Evolutionary conservation across 352 stramenopile species (phyloP).

Genomic region (Phytophthora hybrid): DNA sequence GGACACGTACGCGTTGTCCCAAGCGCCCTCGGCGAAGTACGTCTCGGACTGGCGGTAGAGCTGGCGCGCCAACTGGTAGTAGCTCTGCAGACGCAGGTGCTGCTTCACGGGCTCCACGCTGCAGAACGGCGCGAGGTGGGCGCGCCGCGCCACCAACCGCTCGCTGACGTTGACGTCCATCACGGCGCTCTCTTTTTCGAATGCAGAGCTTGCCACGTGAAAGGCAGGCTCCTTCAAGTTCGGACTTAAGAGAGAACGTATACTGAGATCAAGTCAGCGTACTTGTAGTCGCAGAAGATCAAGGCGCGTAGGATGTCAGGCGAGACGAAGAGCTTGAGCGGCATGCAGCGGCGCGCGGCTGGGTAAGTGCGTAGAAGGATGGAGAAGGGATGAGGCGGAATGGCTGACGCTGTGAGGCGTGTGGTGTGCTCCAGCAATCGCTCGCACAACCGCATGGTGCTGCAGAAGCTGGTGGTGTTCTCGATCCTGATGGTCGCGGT

Average conservation of each 20-base stretch:
- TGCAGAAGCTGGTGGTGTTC: conserved; percentile 78
- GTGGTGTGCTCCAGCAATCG: conserved; percentile 56
- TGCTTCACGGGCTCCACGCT: conserved; percentile 72
- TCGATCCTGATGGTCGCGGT: conserved; percentile 74
- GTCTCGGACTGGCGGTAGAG: conserved; percentile 80
- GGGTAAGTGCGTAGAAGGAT: conserved; percentile 29
- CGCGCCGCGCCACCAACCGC: conserved; percentile 64
- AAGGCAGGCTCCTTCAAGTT: conserved; percentile 34
- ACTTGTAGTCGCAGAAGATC: conserved; percentile 13
- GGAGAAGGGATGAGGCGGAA: neutral
- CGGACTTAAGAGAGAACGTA: conserved; percentile 34
- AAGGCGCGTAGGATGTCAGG: conserved; percentile 7
- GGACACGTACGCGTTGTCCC: conserved; percentile 75
- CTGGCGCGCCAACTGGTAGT: conserved; percentile 78
- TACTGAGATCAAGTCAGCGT: conserved; percentile 11
- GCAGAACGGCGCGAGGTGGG: conserved; percentile 67
- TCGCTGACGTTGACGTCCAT: conserved; percentile 62
- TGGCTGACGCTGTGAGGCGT: neutral
- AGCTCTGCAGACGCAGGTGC: conserved; percentile 66
- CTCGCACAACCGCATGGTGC: conserved; percentile 75
- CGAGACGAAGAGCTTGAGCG: conserved; percentile 53
- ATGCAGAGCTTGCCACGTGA: conserved; percentile 27
- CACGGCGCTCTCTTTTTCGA: conserved; percentile 39
- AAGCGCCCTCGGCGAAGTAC: conserved; percentile 67
- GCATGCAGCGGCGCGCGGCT: conserved; percentile 56